phyloP scores from a whole-genome alignment of 208 protist species.

The Leishmania lainsoni region DNA sequence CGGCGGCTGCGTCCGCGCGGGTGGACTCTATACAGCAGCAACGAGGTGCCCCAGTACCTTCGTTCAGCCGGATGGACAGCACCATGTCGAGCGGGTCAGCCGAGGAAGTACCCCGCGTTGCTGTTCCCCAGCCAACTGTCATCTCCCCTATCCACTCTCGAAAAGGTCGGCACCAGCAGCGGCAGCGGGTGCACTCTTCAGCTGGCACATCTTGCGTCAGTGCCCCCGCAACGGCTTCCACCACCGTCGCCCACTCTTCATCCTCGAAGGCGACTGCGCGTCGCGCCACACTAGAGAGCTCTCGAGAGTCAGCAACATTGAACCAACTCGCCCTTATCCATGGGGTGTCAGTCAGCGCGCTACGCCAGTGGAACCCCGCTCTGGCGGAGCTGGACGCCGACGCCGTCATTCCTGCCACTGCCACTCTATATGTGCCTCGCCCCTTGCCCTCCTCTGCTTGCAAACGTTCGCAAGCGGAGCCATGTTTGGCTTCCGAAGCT shows the following conservation, averaged over 20 bases:
- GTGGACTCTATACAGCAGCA: constrained; percentile 2
- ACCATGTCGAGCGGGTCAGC: constrained; percentile 4
- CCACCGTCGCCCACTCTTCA: neutral
- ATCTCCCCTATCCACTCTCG: constrained; percentile 3
- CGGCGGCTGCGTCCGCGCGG: neutral
- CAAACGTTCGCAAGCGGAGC: neutral
- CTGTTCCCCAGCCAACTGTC: constrained; percentile 17
- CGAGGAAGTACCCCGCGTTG: constrained; percentile 14
- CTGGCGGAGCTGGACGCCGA: constrained; percentile 32
- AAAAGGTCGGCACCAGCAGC: constrained; percentile 1
- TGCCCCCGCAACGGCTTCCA: neutral
- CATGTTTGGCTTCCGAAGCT: neutral
- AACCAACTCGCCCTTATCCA: constrained; percentile 40
- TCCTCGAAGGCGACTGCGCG: neutral
- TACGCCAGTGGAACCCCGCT: constrained; percentile 42
- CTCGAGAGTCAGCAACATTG: constrained; percentile 31
- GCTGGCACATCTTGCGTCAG: neutral
- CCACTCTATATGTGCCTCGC: constrained; percentile 6
- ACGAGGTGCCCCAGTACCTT: neutral
- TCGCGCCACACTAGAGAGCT: constrained; percentile 20
- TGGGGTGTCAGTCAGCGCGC: constrained; percentile 26
- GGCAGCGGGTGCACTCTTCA: neutral
- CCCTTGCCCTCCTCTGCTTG: neutral
- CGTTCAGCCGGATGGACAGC: neutral
- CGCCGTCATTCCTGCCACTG: constrained; percentile 25